Evolutionary conservation across 2,329 filamentous ascomycete genomes (phyloP).

Genomic region (Diaporthe sp.): DNA sequence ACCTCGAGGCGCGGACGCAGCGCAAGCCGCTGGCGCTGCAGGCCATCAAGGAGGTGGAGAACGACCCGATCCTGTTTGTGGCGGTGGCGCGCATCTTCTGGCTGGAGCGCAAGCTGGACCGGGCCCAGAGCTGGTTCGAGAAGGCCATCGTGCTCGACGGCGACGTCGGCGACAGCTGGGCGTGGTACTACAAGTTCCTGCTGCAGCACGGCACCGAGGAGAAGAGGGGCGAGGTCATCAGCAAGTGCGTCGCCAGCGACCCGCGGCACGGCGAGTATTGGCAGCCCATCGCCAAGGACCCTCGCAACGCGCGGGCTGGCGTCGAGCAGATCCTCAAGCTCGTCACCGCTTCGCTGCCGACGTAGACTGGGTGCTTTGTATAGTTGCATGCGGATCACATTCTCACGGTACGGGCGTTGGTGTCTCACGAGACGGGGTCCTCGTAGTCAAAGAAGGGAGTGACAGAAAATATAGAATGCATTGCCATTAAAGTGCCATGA

Average conservation of each 20-base stretch:
- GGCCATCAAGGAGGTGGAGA: constrained; percentile 97
- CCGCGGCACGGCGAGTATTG: constrained; percentile 94
- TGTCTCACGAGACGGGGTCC: no score
- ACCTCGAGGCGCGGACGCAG: constrained; percentile 91
- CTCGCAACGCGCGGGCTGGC: constrained; percentile 79
- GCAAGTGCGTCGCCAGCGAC: constrained; percentile 85
- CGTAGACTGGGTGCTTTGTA: constrained; percentile 18
- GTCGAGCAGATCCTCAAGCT: constrained; percentile 86
- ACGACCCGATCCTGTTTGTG: constrained; percentile 88
- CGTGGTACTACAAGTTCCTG: constrained; percentile 97
- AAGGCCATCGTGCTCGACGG: constrained; percentile 91
- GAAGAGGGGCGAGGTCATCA: constrained; percentile 87
- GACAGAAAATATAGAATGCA: neutral
- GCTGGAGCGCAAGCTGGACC: constrained; percentile 91
- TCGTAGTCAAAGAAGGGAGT: neutral
- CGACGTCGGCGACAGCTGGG: constrained; percentile 93
- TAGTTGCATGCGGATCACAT: no score
- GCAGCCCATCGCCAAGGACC: constrained; percentile 88
- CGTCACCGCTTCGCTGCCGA: constrained; percentile 68
- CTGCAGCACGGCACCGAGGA: constrained; percentile 93
- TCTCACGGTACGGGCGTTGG: neutral
- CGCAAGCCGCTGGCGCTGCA: constrained; percentile 92
- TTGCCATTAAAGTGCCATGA: constrained; percentile 22
- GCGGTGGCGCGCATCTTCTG: constrained; percentile 97
- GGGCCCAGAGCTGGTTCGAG: constrained; percentile 97